A percentile compares a stretch with the other conserved stretches of the same genome.
Evolutionary conservation across 2,329 filamentous ascomycete genomes (phyloP).

Genomic region (Botrytis aclada): DNA sequence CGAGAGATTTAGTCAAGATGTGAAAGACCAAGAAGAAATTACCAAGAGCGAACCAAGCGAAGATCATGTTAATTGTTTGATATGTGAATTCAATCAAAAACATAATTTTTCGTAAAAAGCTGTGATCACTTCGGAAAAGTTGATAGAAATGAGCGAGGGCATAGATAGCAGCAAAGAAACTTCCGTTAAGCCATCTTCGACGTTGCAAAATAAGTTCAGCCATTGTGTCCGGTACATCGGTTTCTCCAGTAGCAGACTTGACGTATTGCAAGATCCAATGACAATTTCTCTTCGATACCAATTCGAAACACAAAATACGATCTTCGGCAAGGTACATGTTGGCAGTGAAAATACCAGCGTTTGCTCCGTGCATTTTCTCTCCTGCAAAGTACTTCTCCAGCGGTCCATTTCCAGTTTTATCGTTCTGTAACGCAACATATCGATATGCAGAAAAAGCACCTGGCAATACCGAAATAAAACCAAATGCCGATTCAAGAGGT

Average conservation of each 20-base stretch:
- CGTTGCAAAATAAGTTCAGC: slow-evolving; percentile 97
- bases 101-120: slow-evolving; percentile 80
- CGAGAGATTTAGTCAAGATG: slow-evolving; percentile 90
- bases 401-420: slow-evolving; percentile 90
- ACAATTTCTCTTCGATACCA: slow-evolving; percentile 92
- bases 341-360: slow-evolving; percentile 94
- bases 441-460: slow-evolving; percentile 94
- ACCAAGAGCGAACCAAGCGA: slow-evolving; percentile 96
- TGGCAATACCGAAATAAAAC: slow-evolving; percentile 95
- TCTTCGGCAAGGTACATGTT: slow-evolving; percentile 95
- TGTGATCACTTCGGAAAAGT: slow-evolving; percentile 91
- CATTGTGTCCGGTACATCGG: slow-evolving; percentile 90
- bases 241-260: slow-evolving; percentile 93
- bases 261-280: slow-evolving; percentile 98
- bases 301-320: slow-evolving; percentile 87
- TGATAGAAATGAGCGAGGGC: slow-evolving; percentile 93
- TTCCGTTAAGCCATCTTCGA: slow-evolving; percentile 94
- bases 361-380: slow-evolving; percentile 91
- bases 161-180: slow-evolving; percentile 98
- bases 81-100: slow-evolving; percentile 95
- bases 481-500: slow-evolving; percentile 92
- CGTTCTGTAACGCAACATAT: slow-evolving; percentile 94
- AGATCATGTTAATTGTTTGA: slow-evolving; percentile 88
- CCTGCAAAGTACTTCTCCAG: slow-evolving; percentile 99
- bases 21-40: slow-evolving; percentile 99